Evolutionary conservation across 2,329 filamentous ascomycete species (phyloP).

Genomic region (Beauveria sp.): DNA sequence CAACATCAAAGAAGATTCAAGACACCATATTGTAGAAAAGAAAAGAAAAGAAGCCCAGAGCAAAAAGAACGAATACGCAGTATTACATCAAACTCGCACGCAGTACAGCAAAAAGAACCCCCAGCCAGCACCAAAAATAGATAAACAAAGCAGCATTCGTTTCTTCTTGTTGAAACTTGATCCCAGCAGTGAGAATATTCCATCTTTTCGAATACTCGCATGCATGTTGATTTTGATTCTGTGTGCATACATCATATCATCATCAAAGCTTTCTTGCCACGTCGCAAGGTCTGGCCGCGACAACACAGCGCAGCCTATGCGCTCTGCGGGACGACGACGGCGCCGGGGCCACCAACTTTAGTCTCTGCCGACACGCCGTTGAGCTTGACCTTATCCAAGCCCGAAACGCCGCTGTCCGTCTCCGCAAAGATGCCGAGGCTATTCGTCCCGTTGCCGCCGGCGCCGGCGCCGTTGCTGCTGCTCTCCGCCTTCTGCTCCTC

Average conservation of each 20-base stretch:
- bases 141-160: neutral
- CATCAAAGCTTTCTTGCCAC: neutral
- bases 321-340: constrained; percentile 21
- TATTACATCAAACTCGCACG: neutral
- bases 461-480: constrained; percentile 8
- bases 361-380: constrained; percentile 14
- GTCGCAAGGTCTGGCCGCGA: constrained; percentile 2
- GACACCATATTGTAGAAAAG: neutral
- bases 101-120: neutral
- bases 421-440: constrained; percentile 38
- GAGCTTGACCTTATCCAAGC: constrained; percentile 29
- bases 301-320: constrained; percentile 21
- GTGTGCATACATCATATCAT: constrained; percentile 4
- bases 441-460: constrained; percentile 16
- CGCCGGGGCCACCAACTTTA: constrained; percentile 13
- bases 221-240: neutral
- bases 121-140: neutral
- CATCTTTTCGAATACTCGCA: neutral
- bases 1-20: neutral
- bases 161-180: neutral
- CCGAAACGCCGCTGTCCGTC: constrained; percentile 35
- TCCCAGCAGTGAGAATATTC: neutral
- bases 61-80: neutral
- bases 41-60: neutral
- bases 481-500: constrained; percentile 19